Evolutionary conservation across 1,139 yeast species (phyloP).

Genomic region (Saccharomycopsis phalli): DNA sequence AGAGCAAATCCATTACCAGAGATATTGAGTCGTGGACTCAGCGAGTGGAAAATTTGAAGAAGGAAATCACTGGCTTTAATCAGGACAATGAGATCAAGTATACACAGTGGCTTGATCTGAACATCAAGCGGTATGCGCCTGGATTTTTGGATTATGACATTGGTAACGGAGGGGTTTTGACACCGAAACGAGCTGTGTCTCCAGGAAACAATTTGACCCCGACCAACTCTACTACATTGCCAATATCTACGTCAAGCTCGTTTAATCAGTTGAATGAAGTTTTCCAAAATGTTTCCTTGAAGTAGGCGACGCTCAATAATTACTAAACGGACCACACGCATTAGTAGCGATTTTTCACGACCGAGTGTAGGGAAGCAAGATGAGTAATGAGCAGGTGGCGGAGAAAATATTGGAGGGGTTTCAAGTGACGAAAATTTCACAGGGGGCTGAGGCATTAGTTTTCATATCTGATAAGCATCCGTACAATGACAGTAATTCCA

Average conservation of each 20-base stretch:
- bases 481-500: constrained; percentile 28
- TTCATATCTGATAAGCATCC: constrained; percentile 64
- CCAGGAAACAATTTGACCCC: no score
- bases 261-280: constrained; percentile 10
- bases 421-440: constrained; percentile 42
- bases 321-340: no score
- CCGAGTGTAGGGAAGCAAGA: no score
- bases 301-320: no score
- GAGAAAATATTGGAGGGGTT: constrained; percentile 8
- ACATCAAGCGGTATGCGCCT: constrained; percentile 32
- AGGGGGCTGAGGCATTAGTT: constrained; percentile 94
- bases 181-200: neutral
- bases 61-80: constrained; percentile 23
- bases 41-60: constrained; percentile 22
- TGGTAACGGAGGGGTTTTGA: neutral
- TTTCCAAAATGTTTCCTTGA: no score
- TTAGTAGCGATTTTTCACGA: no score
- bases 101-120: constrained; percentile 28
- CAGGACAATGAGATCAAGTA: constrained; percentile 25
- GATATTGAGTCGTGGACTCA: constrained; percentile 23
- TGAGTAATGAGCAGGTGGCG: no score
- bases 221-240: no score
- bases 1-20: constrained; percentile 1
- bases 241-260: no score
- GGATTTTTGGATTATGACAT: constrained; percentile 31